These are phyloP conservation scores for Penicillium sp. DNA, from an alignment of 2,329 filamentous ascomycete species.

Conservation along the genomic window DNA sequence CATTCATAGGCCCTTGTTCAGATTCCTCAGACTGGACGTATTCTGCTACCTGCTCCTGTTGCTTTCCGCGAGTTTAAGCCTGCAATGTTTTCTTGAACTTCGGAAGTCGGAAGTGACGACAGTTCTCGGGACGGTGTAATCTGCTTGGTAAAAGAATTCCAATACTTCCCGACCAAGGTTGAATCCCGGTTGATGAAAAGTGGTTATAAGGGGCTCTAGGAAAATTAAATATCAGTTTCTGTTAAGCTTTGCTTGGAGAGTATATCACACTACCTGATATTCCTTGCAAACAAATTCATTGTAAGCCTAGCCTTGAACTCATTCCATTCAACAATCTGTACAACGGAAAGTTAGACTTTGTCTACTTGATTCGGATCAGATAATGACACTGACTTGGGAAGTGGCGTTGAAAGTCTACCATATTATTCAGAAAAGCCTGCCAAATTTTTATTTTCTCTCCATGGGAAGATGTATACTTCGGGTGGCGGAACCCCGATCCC, in stretches of 20 bases:
- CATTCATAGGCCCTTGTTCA: too few species aligned
- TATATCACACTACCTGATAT: not conserved
- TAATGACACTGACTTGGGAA: not conserved
- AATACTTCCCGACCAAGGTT: not conserved
- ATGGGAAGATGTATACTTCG: not conserved
- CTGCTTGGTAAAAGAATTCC: not conserved
- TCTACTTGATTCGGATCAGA: not conserved
- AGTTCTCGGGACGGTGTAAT: not conserved
- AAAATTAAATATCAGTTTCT: not conserved
- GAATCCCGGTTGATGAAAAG: not conserved
- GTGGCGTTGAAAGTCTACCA: not conserved
- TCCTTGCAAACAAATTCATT: not conserved
- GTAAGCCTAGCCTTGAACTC: too few species aligned
- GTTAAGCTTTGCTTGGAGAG: too few species aligned
- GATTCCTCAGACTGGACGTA: not conserved
- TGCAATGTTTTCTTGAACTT: not conserved
- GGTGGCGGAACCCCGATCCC: conserved; percentile 10
- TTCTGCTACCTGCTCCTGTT: not conserved
- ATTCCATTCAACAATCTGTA: too few species aligned
- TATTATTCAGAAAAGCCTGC: too few species aligned
- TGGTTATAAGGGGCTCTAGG: not conserved
- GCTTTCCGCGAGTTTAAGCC: not conserved
- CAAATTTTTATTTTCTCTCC: too few species aligned
- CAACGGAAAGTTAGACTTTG: too few species aligned
- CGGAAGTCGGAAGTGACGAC: not conserved